Base-by-base conservation (phyloP, 2,329 filamentous ascomycete genomes). In the Truncatella angustata region DNA sequence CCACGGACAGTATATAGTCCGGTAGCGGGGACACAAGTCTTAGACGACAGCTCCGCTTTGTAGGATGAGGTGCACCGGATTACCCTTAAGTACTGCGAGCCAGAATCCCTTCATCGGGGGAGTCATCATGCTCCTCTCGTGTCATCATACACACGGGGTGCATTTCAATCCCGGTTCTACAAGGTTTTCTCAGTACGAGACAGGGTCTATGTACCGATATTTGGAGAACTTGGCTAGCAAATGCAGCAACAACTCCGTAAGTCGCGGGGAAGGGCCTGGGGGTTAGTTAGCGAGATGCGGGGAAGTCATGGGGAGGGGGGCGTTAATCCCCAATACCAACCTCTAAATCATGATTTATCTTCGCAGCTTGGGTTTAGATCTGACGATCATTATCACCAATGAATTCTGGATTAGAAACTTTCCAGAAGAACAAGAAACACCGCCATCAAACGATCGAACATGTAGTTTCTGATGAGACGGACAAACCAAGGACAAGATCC, bases 231-330 rank as follows among this genome's bases (percentile, higher is more conserved):
- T 18, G 20, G 20, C 9, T 14, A 14, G 18, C 21, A 20, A 18
- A 40, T 12, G 16, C 21, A 26, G 24, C 12, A 26, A 7, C 11
- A 24, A 9, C 40, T 16, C 40, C n/a, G 43, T 35, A 28, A 28
- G 18, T 30, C 26, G 43, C 43, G 43, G 43, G 43, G 43, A 21
- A 34, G 23, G 43, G 34, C 43, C 28, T 46, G 43, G 43, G n/a
- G 30, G 43, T n/a, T 34, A 3, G 24, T 23, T 46, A 35, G 43
- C 30, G 43, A 46, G 43, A 45, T 46, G 43, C 43, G 43, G 43
- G 43, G 43, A 28, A 46, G 16, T 32, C 43, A 44, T 14, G 40
- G 40, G 18, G 18, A 40, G n/a, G n/a, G 18, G 18, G 7, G 37
- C 11, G 12, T 21, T 21, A n/a, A n/a, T 40, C 14, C 32, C 9